Conservation (phyloP, 306 rosid species). For the Vicia faba region DNA sequence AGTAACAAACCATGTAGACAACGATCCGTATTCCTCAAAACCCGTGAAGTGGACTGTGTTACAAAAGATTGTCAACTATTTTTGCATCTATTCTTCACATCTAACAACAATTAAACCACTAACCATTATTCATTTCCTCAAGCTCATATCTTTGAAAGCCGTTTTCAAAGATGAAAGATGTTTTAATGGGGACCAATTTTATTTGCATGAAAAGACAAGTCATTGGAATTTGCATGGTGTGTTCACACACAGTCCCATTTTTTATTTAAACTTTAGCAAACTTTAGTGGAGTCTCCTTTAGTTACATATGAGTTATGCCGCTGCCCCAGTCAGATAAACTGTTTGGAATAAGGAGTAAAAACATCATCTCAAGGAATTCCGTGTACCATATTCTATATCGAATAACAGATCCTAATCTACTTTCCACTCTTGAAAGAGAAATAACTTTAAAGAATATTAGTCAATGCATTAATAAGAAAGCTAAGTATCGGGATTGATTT, state of each 20-base stretch:
- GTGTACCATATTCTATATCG: background rate
- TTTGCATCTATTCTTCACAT: conserved; percentile 7
- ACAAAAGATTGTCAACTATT: conserved; percentile 16
- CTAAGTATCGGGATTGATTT: conserved; percentile 14
- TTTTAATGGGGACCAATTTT: conserved; percentile 18
- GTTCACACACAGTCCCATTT: conserved; percentile 1
- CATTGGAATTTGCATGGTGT: conserved; percentile 3
- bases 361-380: conserved; percentile 19
- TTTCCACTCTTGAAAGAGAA: conserved; percentile 32
- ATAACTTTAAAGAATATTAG: conserved; percentile 7
- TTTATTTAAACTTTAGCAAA: conserved; percentile 14
- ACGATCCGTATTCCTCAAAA: conserved; percentile 18
- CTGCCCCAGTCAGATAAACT: conserved; percentile 6
- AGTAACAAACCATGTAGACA: conserved; percentile 3
- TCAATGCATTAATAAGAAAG: conserved; percentile 20
- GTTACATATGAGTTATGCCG: conserved; percentile 15
- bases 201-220: conserved; percentile 21
- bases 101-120: conserved; percentile 7
- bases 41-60: conserved; percentile 3
- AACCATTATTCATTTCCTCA: conserved; percentile 3
- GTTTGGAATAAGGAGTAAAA: background rate
- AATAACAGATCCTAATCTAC: conserved; percentile 17
- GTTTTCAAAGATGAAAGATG: conserved; percentile 4
- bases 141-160: background rate
- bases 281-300: conserved; percentile 22